Evolutionary conservation across 169 alveolate genomes (phyloP), one percentile per base, ranked within the genome.

Genomic region (Cryptosporidium muris): DNA sequence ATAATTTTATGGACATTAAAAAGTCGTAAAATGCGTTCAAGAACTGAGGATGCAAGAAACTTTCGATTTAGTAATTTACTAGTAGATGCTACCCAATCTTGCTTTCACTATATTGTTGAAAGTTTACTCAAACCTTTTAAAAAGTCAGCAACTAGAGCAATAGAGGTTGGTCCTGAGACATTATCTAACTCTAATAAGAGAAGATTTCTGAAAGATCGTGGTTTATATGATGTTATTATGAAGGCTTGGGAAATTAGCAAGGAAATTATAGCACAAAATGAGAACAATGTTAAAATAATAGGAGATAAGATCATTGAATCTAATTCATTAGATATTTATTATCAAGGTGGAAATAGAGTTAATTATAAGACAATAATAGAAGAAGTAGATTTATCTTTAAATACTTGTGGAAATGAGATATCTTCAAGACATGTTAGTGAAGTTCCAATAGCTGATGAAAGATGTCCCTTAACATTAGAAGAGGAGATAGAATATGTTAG

Each of bases 31-130:
- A 58, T 58, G 49, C 67, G 85, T 7, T 74, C 85, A 6, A 74
- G 47, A 36, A 60, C 85, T 6, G 85, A 74, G 52, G 85, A 74
- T 58, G 25, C 67, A 43, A 74, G 60, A 42, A 74, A 74, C 34
- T 74, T 56, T 42, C 66, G 85, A n/a, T 74, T 74, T 49, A 74
- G 85, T 48, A 74, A 74, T 48, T 58, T 74, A 68, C 85, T 74
- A 12, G 49, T 74, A 16, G 85, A 74, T 25, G 66, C 85, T 58
- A 74, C 85, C 36, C 85, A 74, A 40, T 74, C 85, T 14, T 74
- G 85, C 49, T 64, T 74, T 12, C 56, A 74, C 40, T 74, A 74
- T 43, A 74, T 74, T 45, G 66, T 74, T 25, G 85, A 74, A 51
- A 74, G 85, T 49, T 74, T 74, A 47, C 62, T 74, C 64, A 74